Conservation (phyloP, 176 grass and related monocot species). For the Lolium multiflorum region DNA sequence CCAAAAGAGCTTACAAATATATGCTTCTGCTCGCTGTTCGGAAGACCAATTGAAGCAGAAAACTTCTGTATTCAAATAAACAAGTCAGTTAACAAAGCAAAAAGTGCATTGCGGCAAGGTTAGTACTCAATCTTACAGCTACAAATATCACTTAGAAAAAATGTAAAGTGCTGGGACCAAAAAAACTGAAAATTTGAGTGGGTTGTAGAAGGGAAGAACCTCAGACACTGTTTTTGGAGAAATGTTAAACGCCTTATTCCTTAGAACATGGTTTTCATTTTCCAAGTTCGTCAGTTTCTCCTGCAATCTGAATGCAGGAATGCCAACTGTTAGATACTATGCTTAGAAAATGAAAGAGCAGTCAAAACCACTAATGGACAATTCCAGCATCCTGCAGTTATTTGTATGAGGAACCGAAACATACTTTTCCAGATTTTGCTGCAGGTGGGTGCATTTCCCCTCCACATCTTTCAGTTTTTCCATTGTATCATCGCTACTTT, state of each 20-base stretch:
- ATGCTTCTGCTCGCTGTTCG: slow-evolving; percentile 56
- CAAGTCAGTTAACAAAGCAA: slow-evolving; percentile 40
- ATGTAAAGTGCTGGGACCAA: background rate
- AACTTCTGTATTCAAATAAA: slow-evolving; percentile 63
- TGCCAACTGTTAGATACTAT: slow-evolving; percentile 28
- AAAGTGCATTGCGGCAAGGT: background rate
- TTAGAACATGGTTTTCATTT: slow-evolving; percentile 93
- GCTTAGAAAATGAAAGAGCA: background rate
- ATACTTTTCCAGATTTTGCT: slow-evolving; percentile 88
- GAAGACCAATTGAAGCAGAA: slow-evolving; percentile 59
- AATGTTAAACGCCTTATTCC: slow-evolving; percentile 72
- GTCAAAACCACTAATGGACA: background rate
- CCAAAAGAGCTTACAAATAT: slow-evolving; percentile 72
- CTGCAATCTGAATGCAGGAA: slow-evolving; percentile 71
- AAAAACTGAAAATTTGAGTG: slow-evolving; percentile 35
- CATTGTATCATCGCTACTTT: slow-evolving; percentile 79
- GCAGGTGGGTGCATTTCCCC: slow-evolving; percentile 77
- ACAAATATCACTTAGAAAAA: background rate
- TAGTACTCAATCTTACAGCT: background rate
- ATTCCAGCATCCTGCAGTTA: slow-evolving; percentile 27
- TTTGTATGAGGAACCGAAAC: slow-evolving; percentile 25
- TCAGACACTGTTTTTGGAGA: slow-evolving; percentile 70
- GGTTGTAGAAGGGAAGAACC: slow-evolving; percentile 49
- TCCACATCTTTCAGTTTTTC: slow-evolving; percentile 87
- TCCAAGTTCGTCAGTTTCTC: slow-evolving; percentile 80